Base-by-base conservation (phyloP, 2,329 filamentous ascomycete species). In the Colletotrichum sansevieriae region DNA sequence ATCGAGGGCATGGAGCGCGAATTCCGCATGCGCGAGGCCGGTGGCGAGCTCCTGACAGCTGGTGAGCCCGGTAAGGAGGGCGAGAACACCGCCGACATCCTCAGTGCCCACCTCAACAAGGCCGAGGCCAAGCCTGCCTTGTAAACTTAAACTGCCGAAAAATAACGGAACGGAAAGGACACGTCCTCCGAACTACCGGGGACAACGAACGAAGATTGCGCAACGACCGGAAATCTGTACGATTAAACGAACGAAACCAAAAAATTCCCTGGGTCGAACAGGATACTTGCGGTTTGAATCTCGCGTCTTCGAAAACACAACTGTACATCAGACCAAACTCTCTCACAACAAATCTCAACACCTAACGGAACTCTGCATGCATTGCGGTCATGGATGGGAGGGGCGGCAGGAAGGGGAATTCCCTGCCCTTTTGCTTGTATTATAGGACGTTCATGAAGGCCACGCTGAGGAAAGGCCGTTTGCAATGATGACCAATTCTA, bases 1-100 rank as follows among this genome's bases (percentile, higher is more conserved):
- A 90, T 97, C 79, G 87, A 95, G 73, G 95, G 97, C 85, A 97
- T 98, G 94, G 96, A 99, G 89, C 90, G 94, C 81, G 95, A 98
- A 85, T 94, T 95, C 88, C 91, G 92, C 81, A 96, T 97, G 93
- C 92, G 96, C 81, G 93, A 97, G 88, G 89, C 92, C 77, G 94
- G 94, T 72, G 91, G 92, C 78, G 93, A 97, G 62, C 78, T 89
- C 43, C 76, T 90, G 70, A 88, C 86, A 12, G 84, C 83, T 12
- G 84, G 83, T 4, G 80, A 79, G 58, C 13, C 39, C 54, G 76
- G 76, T 61, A 74, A 65, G 20, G 76, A 77, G 11, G 76, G 74
- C 18, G 76, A 77, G 10, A 76, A 73, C 67, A 87, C 85, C 5
- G 84, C 83, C 1, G 82, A 85, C 51, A 81, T 83, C 74, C 77